Evolutionary conservation across 2,329 filamentous ascomycete genomes (phyloP), one percentile per base, ranked within the genome.

Genomic region (Elsinoe australis): DNA sequence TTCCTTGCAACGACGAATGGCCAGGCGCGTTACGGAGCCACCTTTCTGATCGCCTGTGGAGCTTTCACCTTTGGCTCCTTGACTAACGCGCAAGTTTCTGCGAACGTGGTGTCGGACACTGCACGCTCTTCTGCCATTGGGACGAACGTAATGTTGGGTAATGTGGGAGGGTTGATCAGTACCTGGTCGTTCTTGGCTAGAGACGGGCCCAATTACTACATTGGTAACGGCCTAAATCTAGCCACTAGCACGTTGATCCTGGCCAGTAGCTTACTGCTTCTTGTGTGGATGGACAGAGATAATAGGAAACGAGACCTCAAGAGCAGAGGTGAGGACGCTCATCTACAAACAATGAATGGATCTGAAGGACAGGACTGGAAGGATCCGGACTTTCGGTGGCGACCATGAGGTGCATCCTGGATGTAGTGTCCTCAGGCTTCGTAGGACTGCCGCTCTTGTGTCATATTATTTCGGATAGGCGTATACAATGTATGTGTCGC

Each of bases 71-170:
- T 79, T 36, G 82, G 81, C 0, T 72, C 82, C 0, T 71, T 87
- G 9, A 76, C 74, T 55, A 85, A 83, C 53, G 82, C 82, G 0
- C 75, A 85, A 49, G 78, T 76, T 0, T 78, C 80, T 0, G 82
- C 81, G 4, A 86, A 86, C 54, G 81, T 87, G 0, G 74, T 85
- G 5, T 80, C 78, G 3, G 83, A 87, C 55, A 84, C 83, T 0
- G 79, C 83, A 0, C 73, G 82, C 10, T 78, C 77, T 7, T 74
- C 79, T 0, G 80, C 80, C 3, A 83, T 86, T 35, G 81, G 77
- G 8, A 76, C 74, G 0, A 79, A 78, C 47, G 79, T 86, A 58
- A 85, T 86, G 81, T 67, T 84, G 18, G 83, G 26, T 22, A 85
- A 84, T 46, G 59, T 85, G 14, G 82, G 82, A 1, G 82, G 82